Evolutionary conservation across 148 eudicot genomes (phyloP).

Genomic region (Simmondsia chinensis): DNA sequence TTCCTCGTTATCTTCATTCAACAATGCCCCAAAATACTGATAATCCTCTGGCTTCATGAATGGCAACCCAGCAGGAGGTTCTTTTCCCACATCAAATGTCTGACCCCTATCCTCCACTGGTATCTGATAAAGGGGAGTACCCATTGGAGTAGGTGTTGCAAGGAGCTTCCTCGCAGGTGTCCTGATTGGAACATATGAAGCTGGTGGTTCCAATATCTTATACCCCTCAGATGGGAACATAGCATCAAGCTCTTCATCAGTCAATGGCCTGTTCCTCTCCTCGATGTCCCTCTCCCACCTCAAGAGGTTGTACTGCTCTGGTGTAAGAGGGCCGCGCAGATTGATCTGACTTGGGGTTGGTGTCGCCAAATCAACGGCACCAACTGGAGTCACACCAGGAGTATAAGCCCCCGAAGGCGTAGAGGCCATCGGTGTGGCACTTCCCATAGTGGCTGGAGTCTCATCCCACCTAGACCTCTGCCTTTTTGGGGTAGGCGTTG

Average conservation of each 20-base stretch:
- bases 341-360: conserved; percentile 76
- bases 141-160: conserved; percentile 93
- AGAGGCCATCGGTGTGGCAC: conserved; percentile 81
- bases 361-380: conserved; percentile 74
- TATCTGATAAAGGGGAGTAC: conserved; percentile 67
- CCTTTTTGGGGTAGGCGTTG: conserved; percentile 85
- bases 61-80: conserved; percentile 80
- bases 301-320: conserved; percentile 82
- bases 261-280: conserved; percentile 84
- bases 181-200: conserved; percentile 79
- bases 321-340: conserved; percentile 66
- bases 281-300: conserved; percentile 97
- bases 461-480: conserved; percentile 99
- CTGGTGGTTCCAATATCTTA: conserved; percentile 80
- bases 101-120: conserved; percentile 89
- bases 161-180: conserved; percentile 97
- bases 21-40: conserved; percentile 60
- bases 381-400: conserved; percentile 87
- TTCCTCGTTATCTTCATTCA: conserved; percentile 84
- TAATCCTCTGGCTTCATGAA: conserved; percentile 87
- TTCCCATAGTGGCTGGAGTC: conserved; percentile 92
- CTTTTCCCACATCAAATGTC: conserved; percentile 83
- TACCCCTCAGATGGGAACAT: conserved; percentile 92
- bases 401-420: conserved; percentile 81
- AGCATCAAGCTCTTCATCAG: conserved; percentile 92